Evolutionary conservation across 2,329 filamentous ascomycete species (phyloP), one percentile per base, ranked within the genome.

Genomic region (Fonsecaea monophora): DNA sequence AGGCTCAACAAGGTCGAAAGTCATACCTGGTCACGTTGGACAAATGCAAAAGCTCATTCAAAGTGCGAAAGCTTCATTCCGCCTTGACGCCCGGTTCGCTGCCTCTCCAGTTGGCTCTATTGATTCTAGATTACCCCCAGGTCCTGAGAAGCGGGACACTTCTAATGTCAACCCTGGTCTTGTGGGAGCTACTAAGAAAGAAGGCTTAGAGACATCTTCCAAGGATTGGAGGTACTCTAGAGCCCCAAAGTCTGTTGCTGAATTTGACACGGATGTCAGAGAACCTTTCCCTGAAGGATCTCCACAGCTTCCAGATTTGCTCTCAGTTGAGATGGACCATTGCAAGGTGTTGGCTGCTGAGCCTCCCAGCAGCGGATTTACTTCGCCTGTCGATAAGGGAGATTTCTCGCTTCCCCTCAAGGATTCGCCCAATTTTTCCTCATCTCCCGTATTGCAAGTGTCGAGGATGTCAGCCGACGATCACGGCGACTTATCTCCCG

Each of bases 201-300:
- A 35, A 32, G 42, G 25, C 15, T 50, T 60, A n/a, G 60, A 57
- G 15, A 65, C 59, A 55, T 45, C 59, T 18, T 60, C 40, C 8
- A 67, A 64, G 37, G 54, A 65, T 25, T 74, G 71, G 72, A 68
- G 72, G 40, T 74, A 73, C 65, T 74, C 72, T 10, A 70, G 64
- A 15, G 69, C 68, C 15, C 71, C 71, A 21, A 59, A 55, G 30
- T 53, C 66, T 9, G 32, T 74, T 42, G 68, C 70, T 25, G 68
- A 65, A 18, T 50, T 66, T 35, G 69, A 69, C n/a, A n/a, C 65
- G 3, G 72, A 74, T 55, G 71, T 74, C 10, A 61, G 72, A 64
- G 72, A 74, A 53, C 72, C 72, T 34, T 67, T 74, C 15, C 69
- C 70, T 30, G 68, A 67, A 32, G 57, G 58, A 4, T 74, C 72